Conservation (phyloP, 768 basidiomycete genomes). For the Grammothele lineata region DNA sequence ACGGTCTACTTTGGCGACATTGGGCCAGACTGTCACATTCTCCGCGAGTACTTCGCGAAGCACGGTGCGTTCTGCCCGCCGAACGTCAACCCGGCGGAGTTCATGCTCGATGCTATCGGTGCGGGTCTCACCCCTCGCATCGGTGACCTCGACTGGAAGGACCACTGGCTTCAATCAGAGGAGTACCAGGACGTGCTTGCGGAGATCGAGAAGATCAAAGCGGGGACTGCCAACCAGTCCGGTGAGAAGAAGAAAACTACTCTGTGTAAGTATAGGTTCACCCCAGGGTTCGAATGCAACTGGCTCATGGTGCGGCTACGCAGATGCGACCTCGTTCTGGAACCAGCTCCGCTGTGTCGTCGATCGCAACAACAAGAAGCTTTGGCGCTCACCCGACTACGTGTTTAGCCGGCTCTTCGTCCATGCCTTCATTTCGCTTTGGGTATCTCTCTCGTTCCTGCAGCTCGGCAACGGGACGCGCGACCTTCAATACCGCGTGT, state of each 20-base stretch:
- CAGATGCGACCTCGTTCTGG: conserved; percentile 74
- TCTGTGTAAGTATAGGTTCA: conserved; percentile 21
- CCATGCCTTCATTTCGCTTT: conserved; percentile 64
- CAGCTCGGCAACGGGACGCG: conserved; percentile 60
- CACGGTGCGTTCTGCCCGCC: conserved; percentile 72
- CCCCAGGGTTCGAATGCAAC: no score
- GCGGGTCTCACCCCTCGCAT: conserved; percentile 71
- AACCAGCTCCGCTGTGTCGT: conserved; percentile 72
- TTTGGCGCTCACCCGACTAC: conserved; percentile 86
- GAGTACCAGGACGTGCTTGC: conserved; percentile 41
- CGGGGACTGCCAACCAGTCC: conserved; percentile 1
- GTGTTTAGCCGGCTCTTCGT: conserved; percentile 80
- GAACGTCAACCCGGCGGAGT: conserved; percentile 73
- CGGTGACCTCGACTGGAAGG: conserved; percentile 81
- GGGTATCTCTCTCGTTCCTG: conserved; percentile 76
- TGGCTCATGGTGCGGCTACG: no score
- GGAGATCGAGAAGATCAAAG: conserved; percentile 42
- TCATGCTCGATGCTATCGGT: conserved; percentile 84
- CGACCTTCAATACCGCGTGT: conserved; percentile 77
- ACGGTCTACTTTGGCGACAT: conserved; percentile 95
- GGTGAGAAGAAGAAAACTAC: conserved; percentile 5
- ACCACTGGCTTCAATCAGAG: conserved; percentile 74
- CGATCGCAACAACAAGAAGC: conserved; percentile 58
- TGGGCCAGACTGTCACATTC: conserved; percentile 61
- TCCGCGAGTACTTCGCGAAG: conserved; percentile 73